Base-by-base conservation (phyloP, 163 green algal genomes). In the Chlamydomonas reinhardtii region DNA sequence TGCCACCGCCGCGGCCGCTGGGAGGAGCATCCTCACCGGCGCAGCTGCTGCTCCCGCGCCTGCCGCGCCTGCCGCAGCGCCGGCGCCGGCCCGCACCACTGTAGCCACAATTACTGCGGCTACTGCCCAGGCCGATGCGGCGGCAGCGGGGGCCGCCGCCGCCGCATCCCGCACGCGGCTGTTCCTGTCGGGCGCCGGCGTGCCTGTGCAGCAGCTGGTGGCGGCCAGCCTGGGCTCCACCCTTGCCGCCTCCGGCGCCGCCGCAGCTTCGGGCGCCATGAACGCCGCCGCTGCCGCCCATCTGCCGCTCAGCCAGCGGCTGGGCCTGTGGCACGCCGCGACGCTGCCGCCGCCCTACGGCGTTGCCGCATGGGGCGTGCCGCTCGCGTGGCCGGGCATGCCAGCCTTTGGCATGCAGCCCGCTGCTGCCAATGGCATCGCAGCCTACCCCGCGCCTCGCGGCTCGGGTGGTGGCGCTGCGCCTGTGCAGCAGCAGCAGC, bases 251-350 rank as follows among this genome's bases (percentile, higher is more conserved):
- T 37, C 76, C 9, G 69, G 64, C 6, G 76, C 39, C 6, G 76
- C 39, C 6, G 39, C 64, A 2, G 35, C 52, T 22, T 59, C 35
- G 54, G 62, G 59, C 31, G 31, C 31, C 31, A 19, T 43, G 66
- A 66, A 31, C 61, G 25, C 24, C 61, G 27, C 29, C 16, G 16
- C 76, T 11, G 16, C n/a, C 27, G 19, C 9, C 0, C 76, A 84
- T 20, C 4, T 85, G 69, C 80, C 80, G 19, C 54, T 86, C 34
- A 86, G 80, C 70, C 80, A 86, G 4, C 80, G 80, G 5, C 34
- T 85, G 5, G 78, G 78, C 27, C 78, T 85, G 9, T 85, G 66
- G 66, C 48, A 48, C 11, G 31, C 66, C 22, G 48, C 78, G 27
- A 32, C 68, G 32, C n/a, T 29, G 22, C 8, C 9, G 37, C 20